phyloP scores from a whole-genome alignment of 371 early-diverging fungal species.

The Mucor lusitanicus region DNA sequence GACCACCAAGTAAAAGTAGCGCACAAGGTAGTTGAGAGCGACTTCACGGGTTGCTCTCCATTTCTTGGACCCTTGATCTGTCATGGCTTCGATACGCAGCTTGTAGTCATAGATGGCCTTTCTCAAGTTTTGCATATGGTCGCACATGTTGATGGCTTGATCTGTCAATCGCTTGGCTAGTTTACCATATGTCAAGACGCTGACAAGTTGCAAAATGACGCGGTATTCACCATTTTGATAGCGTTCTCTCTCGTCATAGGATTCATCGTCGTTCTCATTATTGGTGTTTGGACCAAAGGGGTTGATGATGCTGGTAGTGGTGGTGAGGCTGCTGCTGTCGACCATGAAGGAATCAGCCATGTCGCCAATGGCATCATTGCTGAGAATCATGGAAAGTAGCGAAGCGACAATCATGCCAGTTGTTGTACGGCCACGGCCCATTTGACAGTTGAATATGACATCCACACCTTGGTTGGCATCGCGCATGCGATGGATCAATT shows the following conservation, averaged over 20 bases:
- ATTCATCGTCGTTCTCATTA: conserved; percentile 45
- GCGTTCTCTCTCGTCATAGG: conserved; percentile 44
- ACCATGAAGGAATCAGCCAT: conserved; percentile 33
- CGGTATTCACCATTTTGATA: conserved; percentile 68
- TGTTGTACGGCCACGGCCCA: conserved; percentile 83
- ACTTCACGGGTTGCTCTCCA: conserved; percentile 47
- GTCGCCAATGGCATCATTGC: conserved; percentile 36
- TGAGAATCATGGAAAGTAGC: conserved; percentile 49
- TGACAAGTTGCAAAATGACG: conserved; percentile 67
- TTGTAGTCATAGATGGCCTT: conserved; percentile 71
- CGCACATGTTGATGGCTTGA: conserved; percentile 68
- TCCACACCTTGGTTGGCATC: conserved; percentile 42
- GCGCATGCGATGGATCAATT: conserved; percentile 53
- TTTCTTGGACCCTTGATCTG: conserved; percentile 49
- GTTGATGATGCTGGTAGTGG: background rate
- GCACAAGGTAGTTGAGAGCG: conserved; percentile 64
- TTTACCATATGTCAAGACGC: conserved; percentile 68
- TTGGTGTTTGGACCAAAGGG: conserved; percentile 11
- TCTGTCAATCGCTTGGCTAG: conserved; percentile 75
- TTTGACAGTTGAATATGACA: conserved; percentile 75
- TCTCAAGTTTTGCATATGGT: conserved; percentile 79
- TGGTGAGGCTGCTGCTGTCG: conserved; percentile 12
- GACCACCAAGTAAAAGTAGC: conserved; percentile 72
- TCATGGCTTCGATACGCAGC: conserved; percentile 56
- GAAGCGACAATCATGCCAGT: conserved; percentile 75